A percentile compares a stretch with the other conserved stretches of the same genome.
These are phyloP conservation scores for Leccinum boreale DNA, from an alignment of 768 basidiomycete species.

Conservation along the genomic window DNA sequence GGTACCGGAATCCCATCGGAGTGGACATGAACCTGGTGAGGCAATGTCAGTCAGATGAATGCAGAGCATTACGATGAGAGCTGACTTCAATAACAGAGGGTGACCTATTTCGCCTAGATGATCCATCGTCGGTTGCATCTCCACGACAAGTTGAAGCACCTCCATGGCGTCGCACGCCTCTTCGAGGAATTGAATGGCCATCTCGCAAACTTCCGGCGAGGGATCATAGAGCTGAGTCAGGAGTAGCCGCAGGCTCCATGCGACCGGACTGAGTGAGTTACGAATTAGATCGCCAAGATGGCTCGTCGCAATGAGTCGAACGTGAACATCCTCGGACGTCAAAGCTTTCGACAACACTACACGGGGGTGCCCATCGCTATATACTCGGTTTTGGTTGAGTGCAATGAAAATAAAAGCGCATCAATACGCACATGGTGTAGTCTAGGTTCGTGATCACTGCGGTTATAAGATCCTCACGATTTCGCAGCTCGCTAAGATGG, in stretches of 20 bases:
- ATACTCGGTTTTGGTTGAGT: conserved; percentile 3
- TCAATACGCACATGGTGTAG: conserved; percentile 70
- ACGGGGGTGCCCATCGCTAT: conserved; percentile 89
- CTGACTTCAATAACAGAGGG: conserved; percentile 81
- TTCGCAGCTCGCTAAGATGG: conserved; percentile 85
- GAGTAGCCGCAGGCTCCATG: conserved; percentile 88
- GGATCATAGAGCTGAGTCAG: conserved; percentile 97
- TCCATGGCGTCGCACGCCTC: conserved; percentile 85
- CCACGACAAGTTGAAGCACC: conserved; percentile 84
- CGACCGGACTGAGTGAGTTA: conserved; percentile 55
- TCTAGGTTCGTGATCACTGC: conserved; percentile 89
- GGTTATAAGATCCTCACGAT: conserved; percentile 89
- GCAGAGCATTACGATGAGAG: neutral
- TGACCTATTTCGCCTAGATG: conserved; percentile 93
- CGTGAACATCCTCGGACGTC: conserved; percentile 89
- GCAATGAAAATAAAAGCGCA: neutral
- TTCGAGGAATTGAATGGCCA: conserved; percentile 86
- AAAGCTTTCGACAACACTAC: conserved; percentile 92
- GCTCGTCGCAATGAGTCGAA: conserved; percentile 83
- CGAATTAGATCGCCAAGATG: conserved; percentile 83
- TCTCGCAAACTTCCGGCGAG: conserved; percentile 82
- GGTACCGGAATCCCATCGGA: conserved; percentile 86
- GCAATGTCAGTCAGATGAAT: neutral
- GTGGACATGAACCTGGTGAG: conserved; percentile 85
- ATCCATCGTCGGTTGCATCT: conserved; percentile 92